phyloP scores from a whole-genome alignment of 169 alveolate species.

The Neospora caninum region DNA sequence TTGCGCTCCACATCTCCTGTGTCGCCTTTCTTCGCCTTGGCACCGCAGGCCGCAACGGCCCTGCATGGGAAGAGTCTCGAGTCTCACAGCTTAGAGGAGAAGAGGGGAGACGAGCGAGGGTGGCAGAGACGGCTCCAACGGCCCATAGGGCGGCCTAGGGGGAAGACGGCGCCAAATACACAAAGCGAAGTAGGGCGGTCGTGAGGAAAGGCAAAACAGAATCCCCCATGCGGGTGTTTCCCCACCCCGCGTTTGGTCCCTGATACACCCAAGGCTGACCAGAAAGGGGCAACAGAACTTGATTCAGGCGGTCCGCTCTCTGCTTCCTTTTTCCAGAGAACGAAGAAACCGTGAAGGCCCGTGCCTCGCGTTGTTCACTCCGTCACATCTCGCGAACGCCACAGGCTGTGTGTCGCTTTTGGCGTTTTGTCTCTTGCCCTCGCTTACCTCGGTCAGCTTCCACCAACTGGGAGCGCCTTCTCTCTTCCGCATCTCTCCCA shows the following conservation, averaged over 20 bases:
- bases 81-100: background rate
- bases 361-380: too few relatives aligned
- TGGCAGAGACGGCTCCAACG: background rate
- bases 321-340: too few relatives aligned
- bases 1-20: background rate
- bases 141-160: conserved; percentile 19
- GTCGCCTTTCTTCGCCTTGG: background rate
- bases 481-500: background rate
- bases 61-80: too few relatives aligned
- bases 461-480: conserved; percentile 27
- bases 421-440: background rate
- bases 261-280: too few relatives aligned
- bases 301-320: too few relatives aligned
- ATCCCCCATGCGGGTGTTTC: too few relatives aligned
- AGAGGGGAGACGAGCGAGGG: background rate
- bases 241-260: too few relatives aligned
- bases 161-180: background rate
- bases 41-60: background rate
- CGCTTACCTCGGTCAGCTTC: conserved; percentile 16
- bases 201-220: background rate
- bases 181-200: background rate
- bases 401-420: too few relatives aligned
- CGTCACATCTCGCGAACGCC: too few relatives aligned
- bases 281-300: too few relatives aligned
- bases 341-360: too few relatives aligned